Percentiles rank a stretch among this genome's conserved stretches.
Evolutionary conservation across 2,329 filamentous ascomycete genomes (phyloP).

Genomic region (Aspergillus glaucus): DNA sequence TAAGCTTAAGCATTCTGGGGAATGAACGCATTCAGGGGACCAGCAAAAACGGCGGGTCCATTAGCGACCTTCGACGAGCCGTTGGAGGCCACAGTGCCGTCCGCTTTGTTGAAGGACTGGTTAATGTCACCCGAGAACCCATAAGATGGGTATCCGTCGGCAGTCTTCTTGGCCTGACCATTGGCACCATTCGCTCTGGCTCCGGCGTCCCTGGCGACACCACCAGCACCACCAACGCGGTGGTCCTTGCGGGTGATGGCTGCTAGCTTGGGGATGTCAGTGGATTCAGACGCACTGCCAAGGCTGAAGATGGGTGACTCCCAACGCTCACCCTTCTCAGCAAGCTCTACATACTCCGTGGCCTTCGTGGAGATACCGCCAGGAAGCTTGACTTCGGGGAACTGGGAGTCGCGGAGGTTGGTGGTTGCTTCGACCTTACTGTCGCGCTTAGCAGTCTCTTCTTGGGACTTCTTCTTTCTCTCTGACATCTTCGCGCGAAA

Average conservation of each 20-base stretch:
- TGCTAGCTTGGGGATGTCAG: conserved; percentile 57
- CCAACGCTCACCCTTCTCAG: conserved; percentile 85
- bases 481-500: conserved; percentile 66
- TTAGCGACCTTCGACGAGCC: neutral
- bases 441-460: conserved; percentile 51
- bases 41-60: conserved; percentile 7
- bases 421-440: conserved; percentile 77
- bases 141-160: conserved; percentile 12
- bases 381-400: conserved; percentile 79
- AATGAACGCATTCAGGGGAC: conserved; percentile 13
- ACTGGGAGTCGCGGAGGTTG: conserved; percentile 84
- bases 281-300: conserved; percentile 67
- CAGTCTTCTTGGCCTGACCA: neutral
- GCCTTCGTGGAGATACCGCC: conserved; percentile 89
- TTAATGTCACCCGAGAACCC: conserved; percentile 28
- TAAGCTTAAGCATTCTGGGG: conserved; percentile 16
- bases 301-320: conserved; percentile 90
- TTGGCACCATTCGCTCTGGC: neutral
- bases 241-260: conserved; percentile 56
- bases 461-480: conserved; percentile 62
- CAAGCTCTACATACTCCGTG: conserved; percentile 84
- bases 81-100: conserved; percentile 7
- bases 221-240: conserved; percentile 25
- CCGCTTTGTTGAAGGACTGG: conserved; percentile 21
- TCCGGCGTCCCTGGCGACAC: neutral